Conservation (phyloP, 352 stramenopile genomes). For the Pythium rishiriense region DNA sequence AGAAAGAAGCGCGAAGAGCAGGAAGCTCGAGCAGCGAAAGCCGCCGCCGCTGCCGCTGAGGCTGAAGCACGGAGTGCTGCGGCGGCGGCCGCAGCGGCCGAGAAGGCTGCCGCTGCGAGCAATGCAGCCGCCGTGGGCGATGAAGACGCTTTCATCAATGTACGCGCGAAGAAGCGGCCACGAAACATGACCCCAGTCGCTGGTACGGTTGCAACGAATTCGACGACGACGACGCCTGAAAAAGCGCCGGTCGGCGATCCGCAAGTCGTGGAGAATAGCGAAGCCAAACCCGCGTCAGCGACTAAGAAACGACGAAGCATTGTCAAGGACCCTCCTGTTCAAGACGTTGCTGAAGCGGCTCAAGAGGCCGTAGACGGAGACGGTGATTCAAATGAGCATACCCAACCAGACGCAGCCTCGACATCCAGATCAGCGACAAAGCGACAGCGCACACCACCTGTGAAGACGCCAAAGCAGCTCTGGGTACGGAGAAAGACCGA, state of each 20-base stretch:
- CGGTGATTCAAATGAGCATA: neutral
- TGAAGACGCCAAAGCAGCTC: conserved; percentile 27
- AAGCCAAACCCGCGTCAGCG: neutral
- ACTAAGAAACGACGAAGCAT: conserved; percentile 1
- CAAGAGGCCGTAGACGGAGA: neutral
- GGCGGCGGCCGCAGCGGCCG: neutral
- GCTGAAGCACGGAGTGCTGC: neutral
- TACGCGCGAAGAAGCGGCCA: conserved; percentile 7
- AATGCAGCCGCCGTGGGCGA: neutral
- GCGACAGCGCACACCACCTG: conserved; percentile 8
- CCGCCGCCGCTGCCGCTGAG: conserved; percentile 1
- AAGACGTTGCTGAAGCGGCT: neutral
- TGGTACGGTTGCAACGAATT: neutral
- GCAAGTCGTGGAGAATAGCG: neutral
- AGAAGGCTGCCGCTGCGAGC: neutral
- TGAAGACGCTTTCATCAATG: conserved; percentile 10
- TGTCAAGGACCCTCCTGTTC: neutral
- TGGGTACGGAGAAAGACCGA: conserved; percentile 20
- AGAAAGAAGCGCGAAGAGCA: conserved; percentile 12
- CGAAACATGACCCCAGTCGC: neutral
- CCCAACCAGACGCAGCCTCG: conserved; percentile 1
- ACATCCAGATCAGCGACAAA: conserved; percentile 12
- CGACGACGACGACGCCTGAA: neutral
- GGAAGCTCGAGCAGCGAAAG: neutral
- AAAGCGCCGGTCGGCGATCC: neutral